Evolutionary conservation across 768 basidiomycete species (phyloP).

Genomic region (Podaxis sp.): DNA sequence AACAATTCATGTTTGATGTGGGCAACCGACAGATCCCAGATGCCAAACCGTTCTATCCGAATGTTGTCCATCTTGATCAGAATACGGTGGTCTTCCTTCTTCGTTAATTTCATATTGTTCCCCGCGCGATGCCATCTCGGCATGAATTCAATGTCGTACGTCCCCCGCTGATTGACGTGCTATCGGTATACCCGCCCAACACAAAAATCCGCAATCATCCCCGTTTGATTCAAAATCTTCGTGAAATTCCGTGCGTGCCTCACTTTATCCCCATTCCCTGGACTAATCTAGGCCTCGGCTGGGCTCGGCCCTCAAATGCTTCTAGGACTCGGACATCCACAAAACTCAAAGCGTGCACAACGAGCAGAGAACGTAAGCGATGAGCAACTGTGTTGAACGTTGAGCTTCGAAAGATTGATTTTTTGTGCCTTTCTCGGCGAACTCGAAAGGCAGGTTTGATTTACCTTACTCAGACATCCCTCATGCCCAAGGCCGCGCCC

Average conservation of each 20-base stretch:
- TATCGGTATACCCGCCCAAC: not conserved
- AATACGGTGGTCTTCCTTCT: not conserved
- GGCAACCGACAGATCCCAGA: not conserved
- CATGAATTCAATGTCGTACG: not conserved
- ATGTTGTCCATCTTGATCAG: conserved; percentile 6
- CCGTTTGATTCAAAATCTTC: not conserved
- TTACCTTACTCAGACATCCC: conserved; percentile 1
- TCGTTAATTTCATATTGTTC: not conserved
- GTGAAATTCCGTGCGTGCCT: not conserved
- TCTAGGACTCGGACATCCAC: not conserved
- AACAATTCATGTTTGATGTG: not conserved
- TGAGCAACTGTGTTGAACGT: not conserved
- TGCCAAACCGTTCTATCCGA: not conserved
- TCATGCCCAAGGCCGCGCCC: conserved; percentile 1
- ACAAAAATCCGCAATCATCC: not conserved
- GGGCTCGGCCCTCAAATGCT: not conserved
- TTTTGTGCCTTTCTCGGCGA: conserved; percentile 13
- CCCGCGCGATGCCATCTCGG: not conserved
- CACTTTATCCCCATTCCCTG: not conserved
- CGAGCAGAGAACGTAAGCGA: not conserved
- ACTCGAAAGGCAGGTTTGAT: not conserved
- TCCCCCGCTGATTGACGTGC: conserved; percentile 1
- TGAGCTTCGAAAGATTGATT: not conserved
- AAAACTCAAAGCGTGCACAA: not conserved
- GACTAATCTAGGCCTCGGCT: not conserved